Evolutionary conservation across 140 eudicot species (phyloP).

Genomic region (Stevia rebaudiana): DNA sequence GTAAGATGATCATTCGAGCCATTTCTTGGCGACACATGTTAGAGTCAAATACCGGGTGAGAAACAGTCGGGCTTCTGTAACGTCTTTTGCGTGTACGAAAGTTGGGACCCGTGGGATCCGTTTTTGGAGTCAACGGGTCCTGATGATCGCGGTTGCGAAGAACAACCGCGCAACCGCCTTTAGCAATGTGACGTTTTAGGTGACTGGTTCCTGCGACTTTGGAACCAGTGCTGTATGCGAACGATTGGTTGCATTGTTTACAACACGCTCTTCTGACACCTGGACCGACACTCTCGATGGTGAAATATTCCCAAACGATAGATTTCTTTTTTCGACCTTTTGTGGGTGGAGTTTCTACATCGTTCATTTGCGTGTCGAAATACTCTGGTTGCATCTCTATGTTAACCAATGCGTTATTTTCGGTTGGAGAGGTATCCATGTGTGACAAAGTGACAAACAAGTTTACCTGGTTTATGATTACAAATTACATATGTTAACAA

Average conservation of each 20-base stretch:
- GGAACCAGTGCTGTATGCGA: constrained; percentile 85
- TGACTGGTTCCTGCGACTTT: constrained; percentile 97
- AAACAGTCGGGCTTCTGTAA: constrained; percentile 44
- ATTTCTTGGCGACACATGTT: constrained; percentile 80
- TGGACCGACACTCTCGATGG: constrained; percentile 61
- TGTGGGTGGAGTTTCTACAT: constrained; percentile 17
- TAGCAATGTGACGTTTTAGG: constrained; percentile 91
- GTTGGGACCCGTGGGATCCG: background rate
- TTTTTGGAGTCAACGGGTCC: constrained; percentile 46
- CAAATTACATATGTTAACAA: background rate
- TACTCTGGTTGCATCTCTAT: constrained; percentile 30
- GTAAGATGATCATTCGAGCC: constrained; percentile 81
- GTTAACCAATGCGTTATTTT: constrained; percentile 23
- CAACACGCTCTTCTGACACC: constrained; percentile 79
- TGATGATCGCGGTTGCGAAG: constrained; percentile 50
- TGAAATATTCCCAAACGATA: constrained; percentile 91
- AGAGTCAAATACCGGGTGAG: constrained; percentile 54
- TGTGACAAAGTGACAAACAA: background rate
- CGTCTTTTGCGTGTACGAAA: constrained; percentile 62
- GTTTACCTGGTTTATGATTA: constrained; percentile 2
- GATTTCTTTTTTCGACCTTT: constrained; percentile 70
- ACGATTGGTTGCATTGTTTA: constrained; percentile 77
- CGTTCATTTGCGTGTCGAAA: constrained; percentile 24
- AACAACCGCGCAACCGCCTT: constrained; percentile 72
- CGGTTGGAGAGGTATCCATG: constrained; percentile 24